A percentile compares a stretch with the other conserved stretches of the same genome.
Evolutionary conservation across 345 rosid species (phyloP).

Genomic region (Rhizophora mangle): DNA sequence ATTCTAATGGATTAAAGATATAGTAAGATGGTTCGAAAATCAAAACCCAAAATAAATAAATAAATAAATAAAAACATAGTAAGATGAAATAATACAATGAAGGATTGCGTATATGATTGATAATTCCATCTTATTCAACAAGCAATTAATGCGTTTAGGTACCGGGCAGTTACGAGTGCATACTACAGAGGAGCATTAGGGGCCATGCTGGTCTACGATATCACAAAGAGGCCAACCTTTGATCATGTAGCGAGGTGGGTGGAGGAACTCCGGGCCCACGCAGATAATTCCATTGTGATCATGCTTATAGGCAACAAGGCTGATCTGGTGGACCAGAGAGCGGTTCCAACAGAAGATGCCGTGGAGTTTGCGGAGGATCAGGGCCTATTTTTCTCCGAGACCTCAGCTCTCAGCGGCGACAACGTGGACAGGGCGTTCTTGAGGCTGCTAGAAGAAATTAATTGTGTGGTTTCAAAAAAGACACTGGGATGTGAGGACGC

Average conservation of each 20-base stretch:
- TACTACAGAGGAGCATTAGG: conserved; percentile 76
- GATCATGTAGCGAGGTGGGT: conserved; percentile 76
- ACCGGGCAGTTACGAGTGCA: conserved; percentile 80
- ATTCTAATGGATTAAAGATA: too few species aligned
- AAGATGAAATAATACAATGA: too few species aligned
- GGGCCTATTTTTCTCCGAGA: conserved; percentile 69
- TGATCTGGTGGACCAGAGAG: conserved; percentile 62
- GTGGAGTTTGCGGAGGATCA: conserved; percentile 79
- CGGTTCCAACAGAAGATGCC: conserved; percentile 64
- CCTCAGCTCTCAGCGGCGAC: conserved; percentile 74
- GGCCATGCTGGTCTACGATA: conserved; percentile 73
- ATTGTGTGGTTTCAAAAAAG: conserved; percentile 48
- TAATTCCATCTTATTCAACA: neutral
- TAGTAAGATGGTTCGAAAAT: too few species aligned
- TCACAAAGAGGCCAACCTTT: conserved; percentile 56
- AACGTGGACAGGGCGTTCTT: conserved; percentile 71
- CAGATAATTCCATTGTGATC: conserved; percentile 71
- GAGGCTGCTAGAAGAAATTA: conserved; percentile 57
- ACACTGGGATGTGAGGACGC: conserved; percentile 30
- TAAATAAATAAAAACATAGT: too few species aligned
- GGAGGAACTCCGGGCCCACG: conserved; percentile 72
- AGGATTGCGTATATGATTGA: neutral
- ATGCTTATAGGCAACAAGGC: conserved; percentile 78
- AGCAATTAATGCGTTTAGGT: conserved; percentile 29
- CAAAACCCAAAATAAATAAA: too few species aligned